phyloP scores from a whole-genome alignment of 2,329 filamentous ascomycete genomes.

The Graphium sp. region DNA sequence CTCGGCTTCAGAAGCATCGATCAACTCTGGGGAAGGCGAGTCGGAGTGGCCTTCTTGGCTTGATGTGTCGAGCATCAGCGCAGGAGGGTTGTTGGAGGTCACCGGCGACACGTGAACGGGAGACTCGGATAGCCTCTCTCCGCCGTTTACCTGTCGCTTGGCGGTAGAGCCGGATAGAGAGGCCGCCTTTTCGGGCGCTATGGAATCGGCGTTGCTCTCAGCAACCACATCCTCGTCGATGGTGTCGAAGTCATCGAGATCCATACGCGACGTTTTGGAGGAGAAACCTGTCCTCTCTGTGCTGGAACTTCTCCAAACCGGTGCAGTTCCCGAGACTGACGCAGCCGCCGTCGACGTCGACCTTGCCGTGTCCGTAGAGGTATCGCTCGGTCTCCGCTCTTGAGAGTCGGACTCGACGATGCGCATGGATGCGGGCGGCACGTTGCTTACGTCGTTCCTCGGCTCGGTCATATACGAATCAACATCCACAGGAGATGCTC shows the following conservation, averaged over 20 bases:
- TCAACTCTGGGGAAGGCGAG: slow-evolving; percentile 46
- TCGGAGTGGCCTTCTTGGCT: slow-evolving; percentile 51
- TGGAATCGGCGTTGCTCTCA: no score
- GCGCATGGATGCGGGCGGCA: slow-evolving; percentile 39
- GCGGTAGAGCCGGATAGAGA: no score
- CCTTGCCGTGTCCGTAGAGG: slow-evolving; percentile 7
- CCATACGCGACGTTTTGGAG: slow-evolving; percentile 12
- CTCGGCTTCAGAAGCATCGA: slow-evolving; percentile 24
- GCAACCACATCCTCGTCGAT: no score
- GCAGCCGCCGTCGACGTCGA: slow-evolving; percentile 13
- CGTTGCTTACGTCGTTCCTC: slow-evolving; percentile 34
- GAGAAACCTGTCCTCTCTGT: no score
- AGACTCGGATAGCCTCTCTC: no score
- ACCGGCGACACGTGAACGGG: slow-evolving; percentile 48
- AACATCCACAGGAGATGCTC: slow-evolving; percentile 4
- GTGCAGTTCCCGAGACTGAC: no score
- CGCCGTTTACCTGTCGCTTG: no score
- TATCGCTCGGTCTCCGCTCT: slow-evolving; percentile 13
- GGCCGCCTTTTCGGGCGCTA: slow-evolving; percentile 8
- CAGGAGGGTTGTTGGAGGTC: slow-evolving; percentile 37
- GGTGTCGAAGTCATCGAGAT: no score
- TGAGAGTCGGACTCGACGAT: slow-evolving; percentile 37
- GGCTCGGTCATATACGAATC: slow-evolving; percentile 21
- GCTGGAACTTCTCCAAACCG: no score
- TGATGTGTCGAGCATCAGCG: slow-evolving; percentile 53